phyloP scores from a whole-genome alignment of 2,329 filamentous ascomycete species.

The Aspergillus sp. region DNA sequence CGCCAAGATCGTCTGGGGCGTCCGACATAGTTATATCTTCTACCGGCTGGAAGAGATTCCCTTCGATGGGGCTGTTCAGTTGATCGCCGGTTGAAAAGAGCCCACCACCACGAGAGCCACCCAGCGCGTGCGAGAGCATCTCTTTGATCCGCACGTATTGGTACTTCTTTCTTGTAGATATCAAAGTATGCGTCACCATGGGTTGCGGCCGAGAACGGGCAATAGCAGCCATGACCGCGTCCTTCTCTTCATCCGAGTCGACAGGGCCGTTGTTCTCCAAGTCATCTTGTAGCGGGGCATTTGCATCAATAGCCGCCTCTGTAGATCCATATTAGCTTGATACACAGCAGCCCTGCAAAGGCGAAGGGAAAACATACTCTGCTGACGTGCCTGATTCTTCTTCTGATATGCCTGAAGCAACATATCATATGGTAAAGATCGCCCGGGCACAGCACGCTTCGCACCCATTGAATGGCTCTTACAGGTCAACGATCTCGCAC shows the following conservation, averaged over 20 bases:
- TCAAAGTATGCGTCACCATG: constrained; percentile 66
- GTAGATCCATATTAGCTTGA: constrained; percentile 26
- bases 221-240: constrained; percentile 81
- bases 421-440: constrained; percentile 91
- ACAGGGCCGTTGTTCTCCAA: constrained; percentile 80
- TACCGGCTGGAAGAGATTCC: constrained; percentile 39
- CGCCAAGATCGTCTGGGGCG: constrained; percentile 26
- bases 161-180: constrained; percentile 59
- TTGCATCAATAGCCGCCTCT: constrained; percentile 95
- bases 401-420: constrained; percentile 86
- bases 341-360: not conserved
- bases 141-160: constrained; percentile 67
- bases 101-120: constrained; percentile 51
- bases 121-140: constrained; percentile 64
- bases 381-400: constrained; percentile 98
- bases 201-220: constrained; percentile 78
- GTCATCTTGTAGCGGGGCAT: constrained; percentile 85
- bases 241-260: constrained; percentile 93
- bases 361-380: constrained; percentile 66
- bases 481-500: constrained; percentile 86
- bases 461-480: constrained; percentile 96
- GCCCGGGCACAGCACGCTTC: constrained; percentile 83
- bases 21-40: constrained; percentile 30
- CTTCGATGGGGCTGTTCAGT: constrained; percentile 31
- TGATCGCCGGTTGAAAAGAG: constrained; percentile 49